phyloP scores from a whole-genome alignment of 2,329 filamentous ascomycete genomes.

The Trichophyton benhamiae region DNA sequence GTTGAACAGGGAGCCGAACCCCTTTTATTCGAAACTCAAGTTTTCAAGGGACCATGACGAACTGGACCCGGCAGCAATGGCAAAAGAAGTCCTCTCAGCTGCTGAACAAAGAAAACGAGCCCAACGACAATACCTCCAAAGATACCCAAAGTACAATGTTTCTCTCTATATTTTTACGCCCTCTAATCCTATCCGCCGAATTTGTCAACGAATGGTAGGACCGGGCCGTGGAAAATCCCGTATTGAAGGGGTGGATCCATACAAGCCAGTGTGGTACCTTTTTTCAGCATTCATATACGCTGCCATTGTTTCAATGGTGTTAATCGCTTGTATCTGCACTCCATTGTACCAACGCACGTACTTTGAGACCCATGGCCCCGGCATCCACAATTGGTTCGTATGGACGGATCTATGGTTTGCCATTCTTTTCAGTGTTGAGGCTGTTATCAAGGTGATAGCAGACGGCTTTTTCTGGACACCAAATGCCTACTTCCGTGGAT shows the following conservation, averaged over 20 bases:
- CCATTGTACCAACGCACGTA: constrained; percentile 88
- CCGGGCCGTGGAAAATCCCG: constrained; percentile 77
- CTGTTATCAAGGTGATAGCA: constrained; percentile 80
- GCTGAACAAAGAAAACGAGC: constrained; percentile 72
- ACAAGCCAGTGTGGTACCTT: constrained; percentile 78
- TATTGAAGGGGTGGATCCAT: constrained; percentile 79
- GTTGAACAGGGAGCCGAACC: constrained; percentile 67
- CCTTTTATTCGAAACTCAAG: constrained; percentile 79
- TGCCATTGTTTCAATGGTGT: constrained; percentile 93
- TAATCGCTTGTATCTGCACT: constrained; percentile 86
- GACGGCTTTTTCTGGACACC: constrained; percentile 95
- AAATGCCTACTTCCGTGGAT: constrained; percentile 91
- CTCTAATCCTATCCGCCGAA: constrained; percentile 59
- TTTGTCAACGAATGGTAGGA: constrained; percentile 83
- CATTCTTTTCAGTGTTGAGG: constrained; percentile 71
- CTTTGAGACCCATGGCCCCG: constrained; percentile 50
- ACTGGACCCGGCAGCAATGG: constrained; percentile 75
- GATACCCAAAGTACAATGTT: constrained; percentile 84
- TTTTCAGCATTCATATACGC: constrained; percentile 92
- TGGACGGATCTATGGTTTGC: constrained; percentile 90
- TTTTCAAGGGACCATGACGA: constrained; percentile 60
- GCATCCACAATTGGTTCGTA: constrained; percentile 75
- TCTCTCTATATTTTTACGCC: constrained; percentile 79
- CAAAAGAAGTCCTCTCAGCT: constrained; percentile 75
- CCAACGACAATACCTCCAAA: constrained; percentile 78